These are phyloP conservation scores for Auricularia sp. DNA, from an alignment of 768 basidiomycete genomes.

Conservation along the genomic window DNA sequence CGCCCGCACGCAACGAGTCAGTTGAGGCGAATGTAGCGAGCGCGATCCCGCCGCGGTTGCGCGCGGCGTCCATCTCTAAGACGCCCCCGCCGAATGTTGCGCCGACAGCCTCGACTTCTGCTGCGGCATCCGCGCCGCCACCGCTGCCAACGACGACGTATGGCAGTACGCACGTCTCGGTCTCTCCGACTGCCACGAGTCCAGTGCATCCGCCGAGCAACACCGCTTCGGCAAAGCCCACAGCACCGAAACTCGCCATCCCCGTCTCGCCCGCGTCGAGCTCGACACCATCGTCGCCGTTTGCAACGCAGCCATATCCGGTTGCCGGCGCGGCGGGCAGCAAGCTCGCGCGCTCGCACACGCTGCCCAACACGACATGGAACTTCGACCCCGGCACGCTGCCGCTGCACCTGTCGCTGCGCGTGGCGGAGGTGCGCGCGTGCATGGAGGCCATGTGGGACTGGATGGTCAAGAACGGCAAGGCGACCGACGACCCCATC, in stretches of 20 bases:
- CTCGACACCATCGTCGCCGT: not conserved
- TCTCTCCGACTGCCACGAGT: not conserved
- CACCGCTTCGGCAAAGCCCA: not conserved
- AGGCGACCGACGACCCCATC: conserved; percentile 1
- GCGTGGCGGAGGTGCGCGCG: conserved; percentile 54
- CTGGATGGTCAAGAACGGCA: conserved; percentile 42
- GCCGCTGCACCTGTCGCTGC: conserved; percentile 52
- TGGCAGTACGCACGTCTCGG: not conserved
- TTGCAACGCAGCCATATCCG: not conserved
- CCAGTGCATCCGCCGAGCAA: not conserved
- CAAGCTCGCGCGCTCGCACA: not conserved
- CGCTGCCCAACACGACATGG: conserved; percentile 39
- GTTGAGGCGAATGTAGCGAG: not conserved
- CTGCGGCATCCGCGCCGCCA: not conserved
- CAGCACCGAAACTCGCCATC: conserved; percentile 1
- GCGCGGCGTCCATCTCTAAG: not conserved
- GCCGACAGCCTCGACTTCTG: not conserved
- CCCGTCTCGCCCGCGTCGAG: not conserved
- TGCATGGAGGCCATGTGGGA: conserved; percentile 77
- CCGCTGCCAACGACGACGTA: too few species aligned
- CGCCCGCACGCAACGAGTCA: conserved; percentile 5
- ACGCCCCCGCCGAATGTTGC: not conserved
- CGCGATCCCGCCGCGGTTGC: not conserved
- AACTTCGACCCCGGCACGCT: conserved; percentile 47
- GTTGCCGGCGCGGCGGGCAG: not conserved